Evolutionary conservation across 2,329 filamentous ascomycete species (phyloP).

Genomic region (Phaeosphaeria sp.): DNA sequence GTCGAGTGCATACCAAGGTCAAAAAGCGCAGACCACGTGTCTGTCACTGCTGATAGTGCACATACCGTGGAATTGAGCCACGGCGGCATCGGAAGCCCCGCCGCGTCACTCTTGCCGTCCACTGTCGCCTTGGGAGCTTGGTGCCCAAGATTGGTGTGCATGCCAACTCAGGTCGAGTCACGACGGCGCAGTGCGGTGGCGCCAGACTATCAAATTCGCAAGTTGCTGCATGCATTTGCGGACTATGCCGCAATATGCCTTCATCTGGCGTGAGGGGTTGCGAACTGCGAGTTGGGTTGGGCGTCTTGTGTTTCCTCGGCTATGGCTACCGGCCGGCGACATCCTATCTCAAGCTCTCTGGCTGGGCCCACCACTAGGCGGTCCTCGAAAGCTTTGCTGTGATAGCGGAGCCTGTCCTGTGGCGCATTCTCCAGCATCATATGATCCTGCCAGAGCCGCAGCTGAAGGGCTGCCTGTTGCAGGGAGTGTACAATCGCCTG

Average conservation of each 20-base stretch:
- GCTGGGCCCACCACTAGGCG: slow-evolving; percentile 5
- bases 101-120: slow-evolving; percentile 1
- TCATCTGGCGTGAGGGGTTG: slow-evolving; percentile 13
- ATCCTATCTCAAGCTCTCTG: slow-evolving; percentile 16
- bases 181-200: slow-evolving; percentile 8
- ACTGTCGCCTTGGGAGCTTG: slow-evolving; percentile 6
- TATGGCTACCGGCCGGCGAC: slow-evolving; percentile 3
- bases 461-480: background rate
- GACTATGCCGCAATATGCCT: slow-evolving; percentile 20
- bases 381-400: slow-evolving; percentile 15
- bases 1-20: background rate
- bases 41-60: background rate
- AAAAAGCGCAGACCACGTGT: background rate
- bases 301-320: slow-evolving; percentile 16
- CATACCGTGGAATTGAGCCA: background rate
- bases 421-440: slow-evolving; percentile 3
- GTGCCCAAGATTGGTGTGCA: slow-evolving; percentile 9
- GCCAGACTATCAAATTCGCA: slow-evolving; percentile 4
- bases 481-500: background rate
- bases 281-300: slow-evolving; percentile 10
- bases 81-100: background rate
- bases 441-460: background rate
- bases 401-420: slow-evolving; percentile 10
- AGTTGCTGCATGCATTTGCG: slow-evolving; percentile 8
- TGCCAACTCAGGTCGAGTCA: slow-evolving; percentile 7